These are phyloP conservation scores for Dothidotthia symphoricarpi DNA, from an alignment of 2,329 filamentous ascomycete species.

Conservation along the genomic window DNA sequence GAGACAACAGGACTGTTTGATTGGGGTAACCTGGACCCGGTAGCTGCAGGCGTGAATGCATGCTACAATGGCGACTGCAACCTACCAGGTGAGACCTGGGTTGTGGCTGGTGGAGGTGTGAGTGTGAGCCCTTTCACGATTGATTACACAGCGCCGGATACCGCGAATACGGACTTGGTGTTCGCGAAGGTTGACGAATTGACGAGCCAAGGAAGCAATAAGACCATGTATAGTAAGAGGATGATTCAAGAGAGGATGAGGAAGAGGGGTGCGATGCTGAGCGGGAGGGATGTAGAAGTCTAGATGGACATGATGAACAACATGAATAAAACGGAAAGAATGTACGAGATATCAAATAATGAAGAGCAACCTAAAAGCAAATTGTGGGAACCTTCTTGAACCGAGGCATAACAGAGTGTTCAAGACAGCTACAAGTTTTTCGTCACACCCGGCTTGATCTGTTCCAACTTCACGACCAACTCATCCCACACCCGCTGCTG, in stretches of 20 bases:
- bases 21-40: conserved; percentile 49
- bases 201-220: conserved; percentile 6
- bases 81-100: conserved; percentile 52
- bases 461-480: conserved; percentile 41
- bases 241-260: conserved; percentile 19
- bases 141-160: conserved; percentile 51
- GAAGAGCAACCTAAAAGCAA: too few species aligned
- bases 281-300: conserved; percentile 2
- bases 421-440: too few species aligned
- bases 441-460: conserved; percentile 34
- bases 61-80: conserved; percentile 55
- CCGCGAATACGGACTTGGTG: conserved; percentile 23
- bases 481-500: conserved; percentile 44
- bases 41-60: conserved; percentile 52
- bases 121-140: conserved; percentile 52
- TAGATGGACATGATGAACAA: too few species aligned
- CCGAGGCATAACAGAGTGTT: too few species aligned
- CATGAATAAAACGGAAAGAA: too few species aligned
- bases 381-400: too few species aligned
- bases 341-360: too few species aligned
- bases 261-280: conserved; percentile 15
- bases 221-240: conserved; percentile 17
- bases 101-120: conserved; percentile 46
- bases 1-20: conserved; percentile 46
- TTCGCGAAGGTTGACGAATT: conserved; percentile 15